Evolutionary conservation across 345 rosid species (phyloP).

Genomic region (Corchorus capsularis): DNA sequence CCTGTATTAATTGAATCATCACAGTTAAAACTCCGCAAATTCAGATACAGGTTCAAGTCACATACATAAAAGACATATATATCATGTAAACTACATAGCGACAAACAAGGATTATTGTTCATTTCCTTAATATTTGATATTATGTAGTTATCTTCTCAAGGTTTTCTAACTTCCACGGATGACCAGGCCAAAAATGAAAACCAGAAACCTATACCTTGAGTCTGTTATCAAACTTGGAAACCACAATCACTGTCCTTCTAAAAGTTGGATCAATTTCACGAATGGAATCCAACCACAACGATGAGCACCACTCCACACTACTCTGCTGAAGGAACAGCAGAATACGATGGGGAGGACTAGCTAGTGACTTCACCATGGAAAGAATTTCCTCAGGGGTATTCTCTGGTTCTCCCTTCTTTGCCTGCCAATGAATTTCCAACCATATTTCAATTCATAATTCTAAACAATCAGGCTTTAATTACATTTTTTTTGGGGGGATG

Average conservation of each 20-base stretch:
- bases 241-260: slow-evolving; percentile 81
- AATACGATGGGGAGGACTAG: slow-evolving; percentile 95
- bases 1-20: slow-evolving; percentile 46
- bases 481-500: background rate
- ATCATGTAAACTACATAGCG: background rate
- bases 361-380: slow-evolving; percentile 88
- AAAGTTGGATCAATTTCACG: slow-evolving; percentile 92
- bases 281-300: slow-evolving; percentile 89
- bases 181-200: slow-evolving; percentile 2
- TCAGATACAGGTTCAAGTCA: background rate
- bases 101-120: background rate
- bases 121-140: background rate
- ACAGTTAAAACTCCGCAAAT: slow-evolving; percentile 16
- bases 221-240: slow-evolving; percentile 95
- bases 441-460: background rate
- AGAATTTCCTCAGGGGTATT: slow-evolving; percentile 89
- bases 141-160: background rate
- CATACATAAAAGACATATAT: background rate
- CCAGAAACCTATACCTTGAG: slow-evolving; percentile 64
- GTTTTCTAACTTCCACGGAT: background rate
- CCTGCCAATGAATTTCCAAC: slow-evolving; percentile 43
- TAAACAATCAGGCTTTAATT: background rate
- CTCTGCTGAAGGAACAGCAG: slow-evolving; percentile 94
- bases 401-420: slow-evolving; percentile 98
- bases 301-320: slow-evolving; percentile 98